Percentiles rank a stretch among this genome's conserved stretches.
Evolutionary conservation across 1,139 yeast genomes (phyloP).

Genomic region (Scheffersomyces illinoinensis): DNA sequence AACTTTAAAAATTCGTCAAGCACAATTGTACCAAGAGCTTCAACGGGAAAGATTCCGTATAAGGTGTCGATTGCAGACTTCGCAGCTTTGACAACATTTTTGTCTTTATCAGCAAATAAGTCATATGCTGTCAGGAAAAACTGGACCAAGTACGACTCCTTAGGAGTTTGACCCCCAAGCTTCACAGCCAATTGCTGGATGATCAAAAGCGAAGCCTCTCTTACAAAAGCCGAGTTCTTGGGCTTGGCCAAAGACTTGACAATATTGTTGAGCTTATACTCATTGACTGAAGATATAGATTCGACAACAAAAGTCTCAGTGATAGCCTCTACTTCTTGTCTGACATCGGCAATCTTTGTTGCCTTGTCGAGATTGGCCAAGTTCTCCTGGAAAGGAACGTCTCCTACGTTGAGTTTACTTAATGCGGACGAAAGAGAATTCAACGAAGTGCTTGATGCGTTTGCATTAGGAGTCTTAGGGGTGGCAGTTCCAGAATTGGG

Average conservation of each 20-base stretch:
- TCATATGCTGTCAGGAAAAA: slow-evolving; percentile 61
- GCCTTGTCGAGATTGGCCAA: slow-evolving; percentile 59
- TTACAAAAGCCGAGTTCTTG: slow-evolving; percentile 69
- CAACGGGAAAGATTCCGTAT: slow-evolving; percentile 70
- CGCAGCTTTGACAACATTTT: slow-evolving; percentile 81
- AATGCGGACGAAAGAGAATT: slow-evolving; percentile 71
- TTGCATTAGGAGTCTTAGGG: slow-evolving; percentile 36
- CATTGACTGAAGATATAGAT: slow-evolving; percentile 50
- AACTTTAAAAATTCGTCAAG: slow-evolving; percentile 62
- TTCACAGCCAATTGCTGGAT: slow-evolving; percentile 68
- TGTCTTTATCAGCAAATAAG: slow-evolving; percentile 80
- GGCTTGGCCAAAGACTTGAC: slow-evolving; percentile 67
- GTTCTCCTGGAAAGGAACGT: slow-evolving; percentile 68
- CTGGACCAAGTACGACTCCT: slow-evolving; percentile 70
- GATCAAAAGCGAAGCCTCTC: slow-evolving; percentile 73
- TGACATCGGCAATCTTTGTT: slow-evolving; percentile 62
- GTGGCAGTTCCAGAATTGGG: slow-evolving; percentile 45
- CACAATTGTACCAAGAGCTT: slow-evolving; percentile 72
- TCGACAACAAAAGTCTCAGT: slow-evolving; percentile 45
- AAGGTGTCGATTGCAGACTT: slow-evolving; percentile 67
- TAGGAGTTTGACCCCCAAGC: slow-evolving; percentile 68
- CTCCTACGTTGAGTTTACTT: slow-evolving; percentile 54
- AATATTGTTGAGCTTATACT: slow-evolving; percentile 67
- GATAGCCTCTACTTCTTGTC: slow-evolving; percentile 59
- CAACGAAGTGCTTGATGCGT: slow-evolving; percentile 65